Evolutionary conservation across 2,329 filamentous ascomycete species (phyloP).

Genomic region (Grosmannia huntii): DNA sequence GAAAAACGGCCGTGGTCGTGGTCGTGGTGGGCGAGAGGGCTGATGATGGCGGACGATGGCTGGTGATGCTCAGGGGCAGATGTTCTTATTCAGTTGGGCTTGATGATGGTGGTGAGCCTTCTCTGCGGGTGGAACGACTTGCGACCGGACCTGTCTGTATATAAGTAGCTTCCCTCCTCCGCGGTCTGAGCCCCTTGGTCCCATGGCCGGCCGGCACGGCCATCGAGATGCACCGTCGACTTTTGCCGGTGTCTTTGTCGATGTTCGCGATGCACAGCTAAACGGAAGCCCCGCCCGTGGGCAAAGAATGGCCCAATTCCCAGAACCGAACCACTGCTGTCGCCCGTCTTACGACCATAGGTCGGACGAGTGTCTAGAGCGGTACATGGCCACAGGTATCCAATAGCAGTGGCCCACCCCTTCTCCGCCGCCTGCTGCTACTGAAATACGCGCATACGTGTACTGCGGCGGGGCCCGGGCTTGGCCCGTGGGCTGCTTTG

Average conservation of each 20-base stretch:
- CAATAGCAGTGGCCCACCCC: background rate
- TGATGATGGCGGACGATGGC: background rate
- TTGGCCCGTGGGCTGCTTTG: background rate
- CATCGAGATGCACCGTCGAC: conserved; percentile 2
- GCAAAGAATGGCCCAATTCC: background rate
- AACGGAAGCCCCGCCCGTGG: background rate
- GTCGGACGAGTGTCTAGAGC: background rate
- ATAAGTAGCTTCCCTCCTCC: background rate
- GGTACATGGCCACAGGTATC: background rate
- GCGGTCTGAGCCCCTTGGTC: background rate
- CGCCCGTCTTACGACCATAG: conserved; percentile 2
- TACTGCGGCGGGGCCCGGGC: background rate
- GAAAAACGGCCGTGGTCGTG: background rate
- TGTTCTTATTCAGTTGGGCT: background rate
- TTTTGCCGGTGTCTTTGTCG: background rate
- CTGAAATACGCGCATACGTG: background rate
- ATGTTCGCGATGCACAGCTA: background rate
- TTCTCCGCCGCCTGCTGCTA: background rate
- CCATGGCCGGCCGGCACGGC: background rate
- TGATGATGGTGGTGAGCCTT: background rate
- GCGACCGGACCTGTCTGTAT: background rate
- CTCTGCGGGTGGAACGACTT: background rate
- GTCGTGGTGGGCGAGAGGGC: too few species aligned
- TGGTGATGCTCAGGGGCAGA: background rate
- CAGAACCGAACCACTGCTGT: conserved; percentile 1